Evolutionary conservation across 129 eudicot species (phyloP), one percentile per base, ranked within the genome.

Genomic region (Chrysanthemum makinoi): DNA sequence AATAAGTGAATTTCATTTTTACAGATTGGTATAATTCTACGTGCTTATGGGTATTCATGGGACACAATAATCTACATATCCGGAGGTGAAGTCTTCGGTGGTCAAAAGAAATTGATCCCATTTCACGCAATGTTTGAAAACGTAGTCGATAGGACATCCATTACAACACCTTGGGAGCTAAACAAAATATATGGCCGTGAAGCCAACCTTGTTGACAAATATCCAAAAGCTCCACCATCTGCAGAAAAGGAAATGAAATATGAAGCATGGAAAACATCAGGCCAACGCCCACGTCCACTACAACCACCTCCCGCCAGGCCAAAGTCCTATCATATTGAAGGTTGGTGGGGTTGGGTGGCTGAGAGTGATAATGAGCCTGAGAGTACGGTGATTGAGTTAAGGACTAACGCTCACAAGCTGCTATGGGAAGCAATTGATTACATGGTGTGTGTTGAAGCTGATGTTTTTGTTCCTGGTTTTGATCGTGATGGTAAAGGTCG

Each of bases 281-380:
- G 96, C 4, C 86, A 94, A 54, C 89, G 97, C 44, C 99, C 99
- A 20, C 93, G 96, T 1, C 97, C 97, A 0, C 93, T 87, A 39
- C 96, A 97, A 11, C 99, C 97, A 57, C 97, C 99, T 58, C 97
- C 99, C 10, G 86, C 97, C 17, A 77, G 96, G 47, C 85, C 88
- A 4, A 90, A 90, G 66, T 89, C 94, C 2, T 88, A 95, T 73
- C 86, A 95, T 59, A 88, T 90, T 3, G 99, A 95, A 74, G 99
- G 99, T 4, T 95, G 99, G 99, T 95, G 99, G 99, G 99, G 99
- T 62, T 95, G 99, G 99, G 99, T 95, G 58, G 99, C 99, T 22
- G 99, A 95, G 85, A 95, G 99, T 20, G 97, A 95, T 78, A 88
- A 87, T 55, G 99, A 95, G 80, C 99, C 99, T 1, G 99, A 90